These are phyloP conservation scores for Penicillium canescens DNA, from an alignment of 495 filamentous ascomycete species.

Conservation along the genomic window DNA sequence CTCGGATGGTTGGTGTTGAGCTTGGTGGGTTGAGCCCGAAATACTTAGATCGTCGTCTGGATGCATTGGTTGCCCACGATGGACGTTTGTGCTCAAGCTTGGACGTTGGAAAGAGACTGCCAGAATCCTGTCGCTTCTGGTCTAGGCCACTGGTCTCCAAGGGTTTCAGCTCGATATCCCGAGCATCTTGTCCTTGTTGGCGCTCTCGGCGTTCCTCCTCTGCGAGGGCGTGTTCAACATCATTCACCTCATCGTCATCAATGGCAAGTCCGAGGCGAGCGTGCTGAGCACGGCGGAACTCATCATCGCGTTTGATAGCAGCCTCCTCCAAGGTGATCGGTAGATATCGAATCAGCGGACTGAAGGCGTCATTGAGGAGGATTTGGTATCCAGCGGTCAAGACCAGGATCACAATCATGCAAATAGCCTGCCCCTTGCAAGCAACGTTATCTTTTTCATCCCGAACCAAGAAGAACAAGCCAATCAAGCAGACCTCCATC, in stretches of 20 bases:
- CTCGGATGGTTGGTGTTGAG: conserved; percentile 32
- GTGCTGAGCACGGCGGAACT: conserved; percentile 78
- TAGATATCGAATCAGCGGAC: conserved; percentile 82
- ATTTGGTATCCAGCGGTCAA: conserved; percentile 80
- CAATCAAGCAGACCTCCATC: conserved; percentile 89
- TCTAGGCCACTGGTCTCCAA: conserved; percentile 39
- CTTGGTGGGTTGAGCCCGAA: conserved; percentile 35
- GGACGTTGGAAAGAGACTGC: conserved; percentile 18
- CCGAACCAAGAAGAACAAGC: conserved; percentile 83
- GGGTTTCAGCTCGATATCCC: conserved; percentile 63
- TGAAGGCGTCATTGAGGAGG: conserved; percentile 81
- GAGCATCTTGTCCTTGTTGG: conserved; percentile 37
- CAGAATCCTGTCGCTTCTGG: conserved; percentile 12
- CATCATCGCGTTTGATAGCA: conserved; percentile 83
- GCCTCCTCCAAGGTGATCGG: conserved; percentile 97
- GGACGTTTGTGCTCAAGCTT: conserved; percentile 22
- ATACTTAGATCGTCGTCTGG: conserved; percentile 42
- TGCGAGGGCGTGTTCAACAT: conserved; percentile 49
- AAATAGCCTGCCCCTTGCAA: conserved; percentile 80
- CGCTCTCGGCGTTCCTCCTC: conserved; percentile 36
- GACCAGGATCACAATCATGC: conserved; percentile 76
- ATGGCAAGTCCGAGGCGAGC: conserved; percentile 50
- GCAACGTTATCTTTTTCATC: conserved; percentile 57
- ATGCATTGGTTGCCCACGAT: conserved; percentile 47
- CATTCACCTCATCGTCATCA: conserved; percentile 32